Evolutionary conservation across 2,329 filamentous ascomycete species (phyloP).

Genomic region (Aureobasidium namibiae): DNA sequence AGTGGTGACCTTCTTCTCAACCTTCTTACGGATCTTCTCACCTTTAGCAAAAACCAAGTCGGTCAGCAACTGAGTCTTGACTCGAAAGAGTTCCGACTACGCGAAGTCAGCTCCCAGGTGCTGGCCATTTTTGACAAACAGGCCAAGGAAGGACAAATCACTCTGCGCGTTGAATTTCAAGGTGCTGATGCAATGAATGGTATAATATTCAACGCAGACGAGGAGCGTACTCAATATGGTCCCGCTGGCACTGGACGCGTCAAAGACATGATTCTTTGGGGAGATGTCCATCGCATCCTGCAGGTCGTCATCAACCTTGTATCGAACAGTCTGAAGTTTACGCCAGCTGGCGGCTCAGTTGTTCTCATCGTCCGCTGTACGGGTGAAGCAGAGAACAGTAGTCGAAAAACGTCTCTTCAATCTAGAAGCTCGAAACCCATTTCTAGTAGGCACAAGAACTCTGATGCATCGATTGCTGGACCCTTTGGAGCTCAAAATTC

Average conservation of each 20-base stretch:
- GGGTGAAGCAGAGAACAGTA: conserved; percentile 46
- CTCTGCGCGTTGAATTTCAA: conserved; percentile 65
- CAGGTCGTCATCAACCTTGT: conserved; percentile 93
- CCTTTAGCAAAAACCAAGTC: conserved; percentile 92
- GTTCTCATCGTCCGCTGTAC: conserved; percentile 67
- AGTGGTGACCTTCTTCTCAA: conserved; percentile 78
- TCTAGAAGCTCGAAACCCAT: conserved; percentile 29
- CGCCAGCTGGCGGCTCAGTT: conserved; percentile 66
- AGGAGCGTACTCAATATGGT: conserved; percentile 48
- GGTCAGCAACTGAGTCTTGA: conserved; percentile 75
- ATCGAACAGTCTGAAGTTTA: conserved; percentile 88
- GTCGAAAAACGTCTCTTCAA: conserved; percentile 33
- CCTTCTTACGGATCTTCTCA: conserved; percentile 78
- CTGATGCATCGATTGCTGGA: conserved; percentile 11
- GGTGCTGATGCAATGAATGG: conserved; percentile 22
- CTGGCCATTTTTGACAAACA: conserved; percentile 85
- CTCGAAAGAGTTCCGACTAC: conserved; percentile 74
- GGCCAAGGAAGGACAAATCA: conserved; percentile 68
- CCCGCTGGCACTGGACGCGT: conserved; percentile 48
- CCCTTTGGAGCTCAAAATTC: conserved; percentile 18
- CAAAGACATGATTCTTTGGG: conserved; percentile 82
- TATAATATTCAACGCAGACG: conserved; percentile 16
- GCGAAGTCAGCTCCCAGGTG: conserved; percentile 77
- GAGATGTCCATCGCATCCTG: conserved; percentile 83
- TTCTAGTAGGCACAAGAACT: conserved; percentile 14